Base-by-base conservation (phyloP, 176 grass and related monocot genomes). In the Secale cereale region DNA sequence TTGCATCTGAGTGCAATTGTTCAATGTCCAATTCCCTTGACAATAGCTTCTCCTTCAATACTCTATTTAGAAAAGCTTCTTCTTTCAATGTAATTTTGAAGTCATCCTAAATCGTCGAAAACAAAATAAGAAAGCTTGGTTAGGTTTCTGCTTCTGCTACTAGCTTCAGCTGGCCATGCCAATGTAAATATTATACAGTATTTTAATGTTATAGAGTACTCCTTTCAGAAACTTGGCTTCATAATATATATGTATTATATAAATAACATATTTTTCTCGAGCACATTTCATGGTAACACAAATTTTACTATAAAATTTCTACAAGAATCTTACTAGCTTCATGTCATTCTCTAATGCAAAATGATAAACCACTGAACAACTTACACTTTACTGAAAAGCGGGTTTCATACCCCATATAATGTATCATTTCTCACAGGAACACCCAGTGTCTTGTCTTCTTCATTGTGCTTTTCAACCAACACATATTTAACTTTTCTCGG, bases 11-110 rank as follows among this genome's bases (percentile, higher is more conserved):
- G 76, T 92, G 85, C 59, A 97, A 43, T 74, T 97, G 87, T 37
- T 97, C 91, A 40, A 90, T 82, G 64, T 94, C 89, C 68, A 87
- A 33, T 90, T 97, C 87, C 76, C 67, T 87, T 41, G 71, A 97
- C 43, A 84, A 52, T 73, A 97, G 57, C 15, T 90, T 87, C 67
- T 97, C 91, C 56, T 89, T 89, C 82, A 97, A 70, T 81, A 97
- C 67, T 90, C 69, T 90, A 46, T 59, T 86, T 20, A 97, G 68
- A 60, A 97, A 59, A 79, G 74, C 76, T 76, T 97, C 89, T 90
- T 90, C 91, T 87, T 78, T 97, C 57, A 97, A 45, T 28, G 87
- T 94, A 61, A 90, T 78, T 69, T 76, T 76, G 20, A 90, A 78
- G 28, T 86, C 87, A 90, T 90, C 94, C 91, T 97, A 68, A 22